Conservation (phyloP, 2,329 filamentous ascomycete species). For the Cladophialophora bantiana region DNA sequence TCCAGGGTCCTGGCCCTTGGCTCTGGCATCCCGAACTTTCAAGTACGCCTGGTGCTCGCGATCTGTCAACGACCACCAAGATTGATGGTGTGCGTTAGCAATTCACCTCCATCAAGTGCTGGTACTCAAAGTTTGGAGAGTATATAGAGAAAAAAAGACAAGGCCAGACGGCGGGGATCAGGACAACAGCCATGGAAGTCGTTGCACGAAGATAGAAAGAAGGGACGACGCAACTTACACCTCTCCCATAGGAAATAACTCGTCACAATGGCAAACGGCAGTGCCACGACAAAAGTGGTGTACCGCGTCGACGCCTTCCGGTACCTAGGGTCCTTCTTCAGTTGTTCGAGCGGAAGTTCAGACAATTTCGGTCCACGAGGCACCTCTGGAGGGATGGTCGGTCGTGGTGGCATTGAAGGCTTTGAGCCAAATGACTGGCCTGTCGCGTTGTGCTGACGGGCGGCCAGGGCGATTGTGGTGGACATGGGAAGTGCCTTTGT, state of each 20-base stretch:
- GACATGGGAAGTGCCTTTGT: slow-evolving; percentile 12
- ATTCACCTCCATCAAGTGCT: neutral
- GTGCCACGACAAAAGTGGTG: slow-evolving; percentile 34
- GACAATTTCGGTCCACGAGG: slow-evolving; percentile 21
- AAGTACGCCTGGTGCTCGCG: slow-evolving; percentile 13
- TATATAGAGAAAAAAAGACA: neutral
- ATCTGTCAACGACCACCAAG: neutral
- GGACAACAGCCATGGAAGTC: neutral
- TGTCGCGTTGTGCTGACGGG: neutral
- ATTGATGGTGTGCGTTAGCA: neutral
- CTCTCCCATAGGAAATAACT: slow-evolving; percentile 37
- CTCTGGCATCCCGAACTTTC: slow-evolving; percentile 7
- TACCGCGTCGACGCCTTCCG: slow-evolving; percentile 27
- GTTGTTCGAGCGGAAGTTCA: slow-evolving; percentile 30
- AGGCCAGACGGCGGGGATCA: neutral
- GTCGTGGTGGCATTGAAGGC: neutral
- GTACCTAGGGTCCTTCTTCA: slow-evolving; percentile 34
- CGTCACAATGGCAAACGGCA: slow-evolving; percentile 37
- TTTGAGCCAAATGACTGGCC: neutral
- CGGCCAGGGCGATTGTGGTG: slow-evolving; percentile 12
- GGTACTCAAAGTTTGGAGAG: neutral
- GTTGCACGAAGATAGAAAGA: neutral
- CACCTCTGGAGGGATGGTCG: neutral
- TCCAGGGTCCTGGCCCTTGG: neutral
- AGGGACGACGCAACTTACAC: slow-evolving; percentile 23